Evolutionary conservation across 1,139 yeast species (phyloP).

Genomic region (Citeromyces hawaiiensis): DNA sequence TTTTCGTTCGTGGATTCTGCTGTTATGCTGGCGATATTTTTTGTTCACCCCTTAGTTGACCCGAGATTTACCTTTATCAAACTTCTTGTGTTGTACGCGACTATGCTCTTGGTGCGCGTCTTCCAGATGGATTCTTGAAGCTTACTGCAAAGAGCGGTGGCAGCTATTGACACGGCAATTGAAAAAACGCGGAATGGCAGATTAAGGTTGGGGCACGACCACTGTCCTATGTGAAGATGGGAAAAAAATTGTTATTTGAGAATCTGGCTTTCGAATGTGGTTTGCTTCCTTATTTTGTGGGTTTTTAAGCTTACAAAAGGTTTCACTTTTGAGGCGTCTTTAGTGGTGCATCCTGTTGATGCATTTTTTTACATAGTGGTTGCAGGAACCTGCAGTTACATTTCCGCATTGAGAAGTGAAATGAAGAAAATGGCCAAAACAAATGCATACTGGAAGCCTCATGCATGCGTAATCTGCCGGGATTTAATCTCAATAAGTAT

Average conservation of each 20-base stretch:
- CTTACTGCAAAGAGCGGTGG: background rate
- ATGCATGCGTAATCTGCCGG: background rate
- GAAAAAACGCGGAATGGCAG: background rate
- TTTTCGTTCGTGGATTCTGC: background rate
- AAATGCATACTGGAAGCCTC: background rate
- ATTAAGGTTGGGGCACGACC: background rate
- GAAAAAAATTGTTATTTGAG: too few species aligned
- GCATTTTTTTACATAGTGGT: background rate
- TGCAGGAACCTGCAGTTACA: background rate
- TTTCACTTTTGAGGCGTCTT: background rate
- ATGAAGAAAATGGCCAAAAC: background rate
- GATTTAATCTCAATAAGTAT: background rate
- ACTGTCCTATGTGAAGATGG: too few species aligned
- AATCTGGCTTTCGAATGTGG: too few species aligned
- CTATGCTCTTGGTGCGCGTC: background rate
- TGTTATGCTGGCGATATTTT: background rate
- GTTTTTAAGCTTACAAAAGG: too few species aligned
- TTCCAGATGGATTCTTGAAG: background rate
- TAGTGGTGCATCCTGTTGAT: background rate
- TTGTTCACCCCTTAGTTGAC: background rate
- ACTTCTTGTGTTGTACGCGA: background rate
- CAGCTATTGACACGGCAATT: background rate
- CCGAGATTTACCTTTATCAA: background rate
- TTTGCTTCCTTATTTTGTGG: too few species aligned
- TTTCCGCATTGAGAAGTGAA: background rate